Base-by-base conservation (phyloP, 2,329 filamentous ascomycete species). In the Phyllosticta capitalensis region DNA sequence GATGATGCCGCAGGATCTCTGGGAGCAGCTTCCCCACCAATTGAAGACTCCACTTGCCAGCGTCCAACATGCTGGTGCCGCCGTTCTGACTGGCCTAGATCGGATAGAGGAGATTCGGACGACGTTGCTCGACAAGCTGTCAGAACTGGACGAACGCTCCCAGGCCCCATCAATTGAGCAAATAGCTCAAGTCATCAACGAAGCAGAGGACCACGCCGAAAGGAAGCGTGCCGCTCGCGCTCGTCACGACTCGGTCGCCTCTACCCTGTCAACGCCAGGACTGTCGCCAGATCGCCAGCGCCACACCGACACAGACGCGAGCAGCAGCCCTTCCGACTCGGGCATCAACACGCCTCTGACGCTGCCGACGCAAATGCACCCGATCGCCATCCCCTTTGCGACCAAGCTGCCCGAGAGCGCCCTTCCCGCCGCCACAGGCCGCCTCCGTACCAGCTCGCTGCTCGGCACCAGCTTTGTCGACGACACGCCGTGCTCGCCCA, bases 11-110 rank as follows among this genome's bases (percentile, higher is more conserved):
- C 63, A 72, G 24, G 65, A 69, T 12, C 65, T 78, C 24, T 69
- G 71, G 67, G 62, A 67, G 26, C 66, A 64, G 28, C 68, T 79
- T 10, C 74, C 76, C 4, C 45, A 61, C 1, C 62, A 68, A 17
- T 65, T 79, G 14, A 65, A 69, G 55, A 63, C 66, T 12, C 65
- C 64, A 33, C 61, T 76, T 28, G 66, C 69, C 4, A 67, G 71
- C 30, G 71, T 78, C 65, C 71, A 74, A 63, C 72, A 73, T 54
- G 71, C 75, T 55, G 76, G 74, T 50, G 78, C 78, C 19, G 76
- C 76, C 45, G 72, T 78, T 33, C 67, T 71, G 63, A 78, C 76
- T 54, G 69, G 74, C 61, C 65, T 75, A 45, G 67, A 68, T 28
- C 69, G 72, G 26, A 67, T 73, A 52, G 62, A 67, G 9, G 64